These are phyloP conservation scores for Cyclotella choctawhatcheeana DNA, from an alignment of 108 stramenopile species.

Conservation along the genomic window DNA sequence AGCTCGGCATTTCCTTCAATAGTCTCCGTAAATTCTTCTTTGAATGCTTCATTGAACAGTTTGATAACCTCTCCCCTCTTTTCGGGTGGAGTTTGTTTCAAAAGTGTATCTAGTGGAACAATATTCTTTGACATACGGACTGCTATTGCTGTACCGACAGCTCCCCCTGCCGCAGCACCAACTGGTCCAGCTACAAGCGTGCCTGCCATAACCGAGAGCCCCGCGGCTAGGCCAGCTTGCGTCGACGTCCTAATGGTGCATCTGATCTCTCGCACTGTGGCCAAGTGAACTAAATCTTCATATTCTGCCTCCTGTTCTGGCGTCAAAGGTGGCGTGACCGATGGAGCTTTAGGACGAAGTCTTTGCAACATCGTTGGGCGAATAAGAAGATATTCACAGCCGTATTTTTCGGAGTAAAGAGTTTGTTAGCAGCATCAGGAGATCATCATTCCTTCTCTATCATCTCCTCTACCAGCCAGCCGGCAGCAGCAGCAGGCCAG, in stretches of 20 bases:
- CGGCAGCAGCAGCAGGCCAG: too few species aligned
- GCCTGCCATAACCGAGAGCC: constrained; percentile 43
- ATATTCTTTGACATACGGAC: constrained; percentile 34
- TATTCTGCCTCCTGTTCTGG: constrained; percentile 25
- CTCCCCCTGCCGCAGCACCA: constrained; percentile 43
- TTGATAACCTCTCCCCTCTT: constrained; percentile 34
- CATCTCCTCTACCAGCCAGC: too few species aligned
- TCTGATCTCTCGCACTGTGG: constrained; percentile 31
- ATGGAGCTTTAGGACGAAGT: too few species aligned
- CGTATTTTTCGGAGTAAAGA: too few species aligned
- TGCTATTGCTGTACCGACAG: constrained; percentile 43
- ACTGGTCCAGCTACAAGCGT: constrained; percentile 40
- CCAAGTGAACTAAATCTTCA: constrained; percentile 31
- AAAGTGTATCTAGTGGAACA: constrained; percentile 29
- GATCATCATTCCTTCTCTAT: too few species aligned
- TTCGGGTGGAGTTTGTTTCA: constrained; percentile 31
- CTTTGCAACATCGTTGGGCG: too few species aligned
- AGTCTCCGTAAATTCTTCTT: constrained; percentile 43
- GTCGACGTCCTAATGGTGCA: constrained; percentile 39
- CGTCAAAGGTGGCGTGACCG: constrained; percentile 24
- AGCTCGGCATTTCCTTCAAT: constrained; percentile 38
- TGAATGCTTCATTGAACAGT: constrained; percentile 41
- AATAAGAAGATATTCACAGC: too few species aligned
- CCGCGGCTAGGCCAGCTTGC: constrained; percentile 39
- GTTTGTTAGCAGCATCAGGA: too few species aligned